phyloP scores from a whole-genome alignment of 116 monocot species.

The Phalaenopsis hybrid region DNA sequence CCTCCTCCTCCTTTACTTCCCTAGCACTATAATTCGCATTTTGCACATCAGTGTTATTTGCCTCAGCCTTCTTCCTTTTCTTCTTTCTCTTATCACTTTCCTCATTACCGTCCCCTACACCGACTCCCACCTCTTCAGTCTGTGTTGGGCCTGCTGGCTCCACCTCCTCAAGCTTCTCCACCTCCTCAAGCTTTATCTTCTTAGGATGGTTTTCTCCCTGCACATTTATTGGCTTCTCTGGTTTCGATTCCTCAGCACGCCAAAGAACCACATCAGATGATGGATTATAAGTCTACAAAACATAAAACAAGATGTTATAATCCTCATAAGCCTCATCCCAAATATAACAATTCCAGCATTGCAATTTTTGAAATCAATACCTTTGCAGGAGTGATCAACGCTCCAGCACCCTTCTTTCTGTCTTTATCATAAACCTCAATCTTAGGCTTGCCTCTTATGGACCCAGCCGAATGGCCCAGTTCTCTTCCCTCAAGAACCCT shows the following conservation, averaged over 20 bases:
- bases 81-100: slow-evolving; percentile 28
- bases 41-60: slow-evolving; percentile 8
- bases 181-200: slow-evolving; percentile 21
- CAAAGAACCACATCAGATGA: slow-evolving; percentile 66
- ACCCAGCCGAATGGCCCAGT: slow-evolving; percentile 69
- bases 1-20: slow-evolving; percentile 12
- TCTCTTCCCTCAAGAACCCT: slow-evolving; percentile 88
- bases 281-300: slow-evolving; percentile 75
- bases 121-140: slow-evolving; percentile 3
- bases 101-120: slow-evolving; percentile 6
- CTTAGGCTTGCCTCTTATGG: slow-evolving; percentile 85
- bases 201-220: slow-evolving; percentile 15
- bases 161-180: slow-evolving; percentile 8
- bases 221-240: slow-evolving; percentile 5
- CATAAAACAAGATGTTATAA: not conserved
- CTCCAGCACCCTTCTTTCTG: slow-evolving; percentile 79
- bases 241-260: slow-evolving; percentile 7
- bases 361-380: slow-evolving; percentile 19
- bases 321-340: not conserved
- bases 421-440: slow-evolving; percentile 90
- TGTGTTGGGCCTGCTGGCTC: not conserved
- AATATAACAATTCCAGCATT: not conserved
- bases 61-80: slow-evolving; percentile 43
- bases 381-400: slow-evolving; percentile 73
- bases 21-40: not conserved